phyloP scores from a whole-genome alignment of 805 yeast species.

The Ogataea methylovora region DNA sequence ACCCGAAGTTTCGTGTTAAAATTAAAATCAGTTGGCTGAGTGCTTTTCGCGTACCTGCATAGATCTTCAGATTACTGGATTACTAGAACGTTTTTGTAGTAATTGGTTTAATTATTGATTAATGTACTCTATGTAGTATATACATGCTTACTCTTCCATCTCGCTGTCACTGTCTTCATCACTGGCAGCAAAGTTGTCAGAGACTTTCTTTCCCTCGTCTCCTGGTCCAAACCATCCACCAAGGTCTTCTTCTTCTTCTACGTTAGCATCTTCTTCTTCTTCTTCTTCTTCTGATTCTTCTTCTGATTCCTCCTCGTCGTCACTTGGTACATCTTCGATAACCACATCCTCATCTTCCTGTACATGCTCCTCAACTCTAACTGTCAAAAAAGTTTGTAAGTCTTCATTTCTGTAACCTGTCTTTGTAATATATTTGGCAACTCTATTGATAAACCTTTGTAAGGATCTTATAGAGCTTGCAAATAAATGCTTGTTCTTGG shows the following conservation, averaged over 20 bases:
- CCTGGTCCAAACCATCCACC: constrained; percentile 29
- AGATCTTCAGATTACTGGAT: too few species aligned
- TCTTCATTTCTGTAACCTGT: constrained; percentile 48
- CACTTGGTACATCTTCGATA: constrained; percentile 19
- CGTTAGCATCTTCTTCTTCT: constrained; percentile 19
- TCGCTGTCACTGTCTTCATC: constrained; percentile 31
- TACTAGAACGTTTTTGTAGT: too few species aligned
- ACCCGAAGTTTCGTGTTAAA: too few species aligned
- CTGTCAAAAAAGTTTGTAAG: constrained; percentile 42
- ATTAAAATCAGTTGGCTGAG: too few species aligned
- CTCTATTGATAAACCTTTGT: constrained; percentile 66
- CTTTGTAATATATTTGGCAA: constrained; percentile 65
- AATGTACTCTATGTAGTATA: too few species aligned
- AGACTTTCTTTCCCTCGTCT: constrained; percentile 18
- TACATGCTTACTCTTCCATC: constrained; percentile 15
- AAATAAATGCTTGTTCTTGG: constrained; percentile 52
- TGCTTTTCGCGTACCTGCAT: too few species aligned
- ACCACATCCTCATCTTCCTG: constrained; percentile 22
- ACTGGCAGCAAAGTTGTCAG: constrained; percentile 23
- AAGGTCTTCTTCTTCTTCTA: constrained; percentile 25
- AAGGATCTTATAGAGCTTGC: constrained; percentile 58
- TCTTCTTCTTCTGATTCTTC: constrained; percentile 21
- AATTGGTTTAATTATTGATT: too few species aligned
- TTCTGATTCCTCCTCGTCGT: constrained; percentile 16
- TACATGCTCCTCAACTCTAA: constrained; percentile 12